Evolutionary conservation across 768 basidiomycete species (phyloP).

Genomic region (Atractiella rhizophila): DNA sequence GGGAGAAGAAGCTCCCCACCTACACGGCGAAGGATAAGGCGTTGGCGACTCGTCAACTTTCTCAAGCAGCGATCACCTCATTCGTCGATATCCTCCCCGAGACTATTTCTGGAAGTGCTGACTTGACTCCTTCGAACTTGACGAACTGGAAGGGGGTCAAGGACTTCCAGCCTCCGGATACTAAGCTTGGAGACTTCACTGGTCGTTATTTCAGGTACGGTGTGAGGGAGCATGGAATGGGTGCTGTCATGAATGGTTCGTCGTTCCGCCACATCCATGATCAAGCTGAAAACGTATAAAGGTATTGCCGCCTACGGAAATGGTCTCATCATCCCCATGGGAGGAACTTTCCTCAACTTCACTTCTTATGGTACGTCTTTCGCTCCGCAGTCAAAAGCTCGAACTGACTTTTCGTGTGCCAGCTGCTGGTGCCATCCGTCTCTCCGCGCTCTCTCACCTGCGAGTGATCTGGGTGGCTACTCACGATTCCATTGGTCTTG

Average conservation of each 20-base stretch:
- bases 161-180: slow-evolving; percentile 79
- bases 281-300: too few relatives aligned
- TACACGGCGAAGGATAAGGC: slow-evolving; percentile 64
- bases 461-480: slow-evolving; percentile 91
- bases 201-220: slow-evolving; percentile 87
- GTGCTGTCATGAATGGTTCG: slow-evolving; percentile 77
- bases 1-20: slow-evolving; percentile 62
- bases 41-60: slow-evolving; percentile 73
- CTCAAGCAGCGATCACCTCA: slow-evolving; percentile 60
- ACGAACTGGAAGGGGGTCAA: slow-evolving; percentile 59
- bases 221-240: slow-evolving; percentile 94
- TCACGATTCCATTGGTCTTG: slow-evolving; percentile 69
- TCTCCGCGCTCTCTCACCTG: slow-evolving; percentile 67
- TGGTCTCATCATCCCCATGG: slow-evolving; percentile 47
- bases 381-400: too few relatives aligned
- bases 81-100: slow-evolving; percentile 56
- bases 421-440: slow-evolving; percentile 41
- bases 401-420: slow-evolving; percentile 6
- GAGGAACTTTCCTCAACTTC: slow-evolving; percentile 53
- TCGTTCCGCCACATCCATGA: too few relatives aligned
- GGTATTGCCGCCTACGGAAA: slow-evolving; percentile 47
- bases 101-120: slow-evolving; percentile 25
- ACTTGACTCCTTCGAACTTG: slow-evolving; percentile 19
- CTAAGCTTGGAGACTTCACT: slow-evolving; percentile 53
- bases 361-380: slow-evolving; percentile 12